Base-by-base conservation (phyloP, 305 asterid species). In the Solanum chacoense region DNA sequence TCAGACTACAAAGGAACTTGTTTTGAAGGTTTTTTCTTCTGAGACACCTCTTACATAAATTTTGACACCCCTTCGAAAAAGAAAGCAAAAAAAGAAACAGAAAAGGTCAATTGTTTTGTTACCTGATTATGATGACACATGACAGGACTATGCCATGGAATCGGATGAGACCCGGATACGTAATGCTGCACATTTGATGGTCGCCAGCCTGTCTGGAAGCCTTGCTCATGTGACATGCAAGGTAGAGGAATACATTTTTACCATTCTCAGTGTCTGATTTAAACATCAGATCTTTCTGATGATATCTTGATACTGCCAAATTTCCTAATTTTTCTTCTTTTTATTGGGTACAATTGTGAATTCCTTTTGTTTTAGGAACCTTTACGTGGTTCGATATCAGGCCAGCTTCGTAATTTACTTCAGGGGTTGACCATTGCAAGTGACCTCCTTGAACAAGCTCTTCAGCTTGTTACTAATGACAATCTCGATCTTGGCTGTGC, bases 401-500 rank as follows among this genome's bases (percentile, higher is more conserved):
- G 90, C 89, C 98, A 98, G 93, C 99, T 98, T 50, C 94, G 99
- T 92, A 94, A 88, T 91, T 90, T 93, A 86, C 96, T 98, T 89
- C 99, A 96, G 93, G 95, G 94, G 85, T 63, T 93, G 85, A 92
- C 89, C 89, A 84, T 93, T 90, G 85, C 95, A 37, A 91, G 85
- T 90, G 99, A 98, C 2, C 92, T 93, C 72, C 96, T 96, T 91
- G 99, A 98, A 87, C 96, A 94, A 89, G 96, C 99, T 34, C 93
- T 98, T 91, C 95, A 94, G 91, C 93, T 95, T 85, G 99, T 94
- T 90, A 96, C 98, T 59, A 95, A 96, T 91, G 99, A 96, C 93
- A 98, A 98, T 91, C 98, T 98, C 87, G 99, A 98, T 93, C 98
- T 98, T 89, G 99, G 99, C 90, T 98, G 99, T 88, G 99, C 98